Evolutionary conservation across 1,139 yeast genomes (phyloP).

Genomic region (Yamadazyma oceani): DNA sequence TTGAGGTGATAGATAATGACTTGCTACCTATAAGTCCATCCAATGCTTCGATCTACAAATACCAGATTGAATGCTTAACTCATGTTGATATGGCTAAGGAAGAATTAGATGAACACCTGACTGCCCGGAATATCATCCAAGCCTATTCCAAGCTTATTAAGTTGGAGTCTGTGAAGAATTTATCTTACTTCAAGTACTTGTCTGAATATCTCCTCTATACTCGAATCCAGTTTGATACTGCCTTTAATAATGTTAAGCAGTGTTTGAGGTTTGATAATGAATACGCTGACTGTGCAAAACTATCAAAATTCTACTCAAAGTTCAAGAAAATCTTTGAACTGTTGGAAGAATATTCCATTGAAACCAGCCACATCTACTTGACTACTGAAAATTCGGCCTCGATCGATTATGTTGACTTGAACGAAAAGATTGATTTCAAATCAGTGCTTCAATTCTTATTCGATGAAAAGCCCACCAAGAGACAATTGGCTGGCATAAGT

Average conservation of each 20-base stretch:
- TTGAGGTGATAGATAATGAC: slow-evolving; percentile 21
- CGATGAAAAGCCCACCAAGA: slow-evolving; percentile 31
- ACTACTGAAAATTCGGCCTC: slow-evolving; percentile 14
- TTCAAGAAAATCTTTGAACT: slow-evolving; percentile 32
- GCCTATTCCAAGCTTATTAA: slow-evolving; percentile 29
- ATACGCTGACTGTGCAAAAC: slow-evolving; percentile 49
- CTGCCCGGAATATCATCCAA: slow-evolving; percentile 21
- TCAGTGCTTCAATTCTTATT: slow-evolving; percentile 26
- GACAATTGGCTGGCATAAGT: slow-evolving; percentile 27
- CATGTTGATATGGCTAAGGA: slow-evolving; percentile 9
- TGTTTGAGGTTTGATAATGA: slow-evolving; percentile 76
- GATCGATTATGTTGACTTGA: slow-evolving; percentile 18
- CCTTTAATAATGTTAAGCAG: slow-evolving; percentile 50
- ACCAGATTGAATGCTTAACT: slow-evolving; percentile 22
- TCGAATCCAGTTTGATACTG: slow-evolving; percentile 49
- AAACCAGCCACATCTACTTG: slow-evolving; percentile 36
- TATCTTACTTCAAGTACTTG: slow-evolving; percentile 29
- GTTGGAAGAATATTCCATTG: slow-evolving; percentile 46
- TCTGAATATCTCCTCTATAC: slow-evolving; percentile 51
- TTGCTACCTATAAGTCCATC: slow-evolving; percentile 26
- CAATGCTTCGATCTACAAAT: slow-evolving; percentile 15
- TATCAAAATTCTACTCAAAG: slow-evolving; percentile 45
- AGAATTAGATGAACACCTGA: not conserved
- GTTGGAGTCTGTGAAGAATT: slow-evolving; percentile 30
- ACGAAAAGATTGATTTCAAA: slow-evolving; percentile 28